phyloP scores from a whole-genome alignment of 75 land plant genomes.

The Pinus taeda region DNA sequence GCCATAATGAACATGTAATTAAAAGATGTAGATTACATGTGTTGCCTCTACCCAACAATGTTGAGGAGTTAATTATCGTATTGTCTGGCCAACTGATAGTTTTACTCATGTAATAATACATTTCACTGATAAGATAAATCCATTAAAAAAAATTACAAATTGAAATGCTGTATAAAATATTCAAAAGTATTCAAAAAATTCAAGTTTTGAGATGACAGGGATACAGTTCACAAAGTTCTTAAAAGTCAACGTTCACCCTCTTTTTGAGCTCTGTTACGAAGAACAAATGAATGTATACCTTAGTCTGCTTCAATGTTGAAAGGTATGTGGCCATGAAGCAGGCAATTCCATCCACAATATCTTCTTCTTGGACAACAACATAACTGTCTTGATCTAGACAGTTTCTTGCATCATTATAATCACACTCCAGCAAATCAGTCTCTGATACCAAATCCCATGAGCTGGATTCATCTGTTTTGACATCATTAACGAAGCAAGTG shows the following conservation, averaged over 20 bases:
- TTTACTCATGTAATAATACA: no score
- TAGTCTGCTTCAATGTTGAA: constrained; percentile 66
- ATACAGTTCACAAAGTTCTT: no score
- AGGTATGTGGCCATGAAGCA: constrained; percentile 90
- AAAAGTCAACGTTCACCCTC: no score
- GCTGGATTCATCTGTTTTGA: constrained; percentile 49
- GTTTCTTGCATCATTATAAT: constrained; percentile 21
- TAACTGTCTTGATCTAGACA: constrained; percentile 57
- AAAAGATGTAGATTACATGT: no score
- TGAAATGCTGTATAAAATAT: background rate
- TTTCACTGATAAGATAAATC: background rate
- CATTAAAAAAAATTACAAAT: constrained; percentile 1
- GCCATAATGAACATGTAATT: no score
- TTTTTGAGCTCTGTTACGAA: background rate
- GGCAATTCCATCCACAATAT: constrained; percentile 93
- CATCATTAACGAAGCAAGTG: no score
- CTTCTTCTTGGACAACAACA: constrained; percentile 83
- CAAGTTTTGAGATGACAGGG: background rate
- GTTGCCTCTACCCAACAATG: no score
- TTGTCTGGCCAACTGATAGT: no score
- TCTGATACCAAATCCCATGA: constrained; percentile 74
- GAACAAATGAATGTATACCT: constrained; percentile 33
- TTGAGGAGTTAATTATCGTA: no score
- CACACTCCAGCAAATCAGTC: constrained; percentile 51
- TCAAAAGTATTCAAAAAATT: background rate